Percentiles rank a stretch among this genome's conserved stretches.
phyloP scores from a whole-genome alignment of 495 filamentous ascomycete genomes.

The Polyplosphaeria fusca region DNA sequence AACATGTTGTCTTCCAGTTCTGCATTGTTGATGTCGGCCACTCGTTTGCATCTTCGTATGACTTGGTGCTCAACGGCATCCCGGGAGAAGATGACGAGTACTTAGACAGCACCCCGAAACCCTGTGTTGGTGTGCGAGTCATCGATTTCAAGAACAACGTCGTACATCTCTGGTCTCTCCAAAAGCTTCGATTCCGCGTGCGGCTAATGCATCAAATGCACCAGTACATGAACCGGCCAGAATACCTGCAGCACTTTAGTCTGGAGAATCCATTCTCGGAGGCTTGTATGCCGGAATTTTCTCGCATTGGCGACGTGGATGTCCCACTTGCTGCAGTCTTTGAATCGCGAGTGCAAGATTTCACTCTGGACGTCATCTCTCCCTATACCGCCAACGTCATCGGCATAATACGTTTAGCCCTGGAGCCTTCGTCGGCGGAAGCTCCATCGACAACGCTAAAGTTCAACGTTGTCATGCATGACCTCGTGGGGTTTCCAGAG shows the following conservation, averaged over 20 bases:
- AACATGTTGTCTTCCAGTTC: conserved; percentile 93
- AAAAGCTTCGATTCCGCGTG: conserved; percentile 85
- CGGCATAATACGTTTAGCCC: conserved; percentile 82
- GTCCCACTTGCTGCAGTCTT: conserved; percentile 93
- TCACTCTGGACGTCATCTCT: conserved; percentile 80
- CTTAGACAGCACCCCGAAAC: conserved; percentile 79
- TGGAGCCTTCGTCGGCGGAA: conserved; percentile 91
- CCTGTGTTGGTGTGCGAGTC: conserved; percentile 86
- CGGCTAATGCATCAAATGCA: conserved; percentile 93
- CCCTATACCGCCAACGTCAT: conserved; percentile 89
- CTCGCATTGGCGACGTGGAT: conserved; percentile 88
- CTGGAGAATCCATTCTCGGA: conserved; percentile 85
- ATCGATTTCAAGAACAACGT: conserved; percentile 87
- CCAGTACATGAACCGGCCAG: conserved; percentile 90
- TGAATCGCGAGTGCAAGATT: conserved; percentile 91
- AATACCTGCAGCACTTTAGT: conserved; percentile 80
- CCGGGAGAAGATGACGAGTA: conserved; percentile 82
- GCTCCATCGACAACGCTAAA: conserved; percentile 90
- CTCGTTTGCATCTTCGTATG: conserved; percentile 85
- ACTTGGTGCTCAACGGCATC: conserved; percentile 90
- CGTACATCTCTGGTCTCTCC: conserved; percentile 89
- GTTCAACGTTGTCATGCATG: conserved; percentile 98
- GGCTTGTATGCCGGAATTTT: conserved; percentile 83
- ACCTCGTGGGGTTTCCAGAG: conserved; percentile 93
- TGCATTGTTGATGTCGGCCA: conserved; percentile 87